Percentiles rank a stretch among this genome's conserved stretches.
These are phyloP conservation scores for Pugionium cornutum DNA, from an alignment of 345 rosid species.

Conservation along the genomic window DNA sequence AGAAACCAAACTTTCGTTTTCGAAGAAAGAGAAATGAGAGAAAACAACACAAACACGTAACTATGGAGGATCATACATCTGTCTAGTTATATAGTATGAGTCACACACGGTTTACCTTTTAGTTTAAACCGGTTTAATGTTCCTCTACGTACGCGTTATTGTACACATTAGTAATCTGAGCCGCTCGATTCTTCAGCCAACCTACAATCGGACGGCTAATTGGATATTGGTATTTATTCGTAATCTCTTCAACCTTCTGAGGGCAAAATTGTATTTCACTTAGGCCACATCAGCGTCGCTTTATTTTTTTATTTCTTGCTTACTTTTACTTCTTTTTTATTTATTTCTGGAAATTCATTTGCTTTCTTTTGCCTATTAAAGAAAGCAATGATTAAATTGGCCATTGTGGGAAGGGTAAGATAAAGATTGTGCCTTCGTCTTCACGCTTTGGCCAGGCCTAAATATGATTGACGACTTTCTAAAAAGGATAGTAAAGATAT, in stretches of 20 bases:
- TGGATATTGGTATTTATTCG: neutral
- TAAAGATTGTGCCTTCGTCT: slow-evolving; percentile 20
- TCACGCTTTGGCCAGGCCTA: slow-evolving; percentile 27
- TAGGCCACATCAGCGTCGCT: no score
- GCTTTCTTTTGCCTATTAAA: neutral
- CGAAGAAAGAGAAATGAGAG: neutral
- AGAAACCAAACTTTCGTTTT: slow-evolving; percentile 16
- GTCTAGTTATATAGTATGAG: slow-evolving; percentile 11
- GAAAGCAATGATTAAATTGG: slow-evolving; percentile 1
- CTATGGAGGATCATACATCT: slow-evolving; percentile 29
- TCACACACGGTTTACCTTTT: slow-evolving; percentile 22
- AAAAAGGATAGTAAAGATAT: neutral
- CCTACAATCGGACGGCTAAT: slow-evolving; percentile 11
- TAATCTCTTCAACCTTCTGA: neutral
- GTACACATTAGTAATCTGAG: slow-evolving; percentile 2
- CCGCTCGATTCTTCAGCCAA: slow-evolving; percentile 23
- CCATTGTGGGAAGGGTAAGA: neutral
- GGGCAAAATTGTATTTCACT: neutral
- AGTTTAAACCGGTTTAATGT: neutral
- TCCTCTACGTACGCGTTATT: slow-evolving; percentile 11
- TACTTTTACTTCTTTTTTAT: neutral
- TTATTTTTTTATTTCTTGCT: neutral
- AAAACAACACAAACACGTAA: slow-evolving; percentile 32
- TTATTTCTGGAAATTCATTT: neutral
- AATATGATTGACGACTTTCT: slow-evolving; percentile 2